phyloP scores from a whole-genome alignment of 306 rosid genomes.

The Citrullus colocynthis region DNA sequence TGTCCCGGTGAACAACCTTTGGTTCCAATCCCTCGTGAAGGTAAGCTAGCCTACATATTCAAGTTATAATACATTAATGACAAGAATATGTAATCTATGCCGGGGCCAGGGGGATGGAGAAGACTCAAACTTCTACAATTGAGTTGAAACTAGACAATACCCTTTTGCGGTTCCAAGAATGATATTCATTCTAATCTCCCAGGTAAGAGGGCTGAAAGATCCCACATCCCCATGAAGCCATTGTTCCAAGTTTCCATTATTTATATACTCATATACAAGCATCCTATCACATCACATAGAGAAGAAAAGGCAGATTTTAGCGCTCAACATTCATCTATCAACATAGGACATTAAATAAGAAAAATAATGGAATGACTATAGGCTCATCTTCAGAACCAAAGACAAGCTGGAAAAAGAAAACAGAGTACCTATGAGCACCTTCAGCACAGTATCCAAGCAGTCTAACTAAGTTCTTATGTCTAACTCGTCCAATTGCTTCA shows the following conservation, averaged over 20 bases:
- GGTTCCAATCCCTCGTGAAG: conserved; percentile 93
- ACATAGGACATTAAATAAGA: background rate
- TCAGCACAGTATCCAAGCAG: conserved; percentile 88
- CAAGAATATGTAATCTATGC: background rate
- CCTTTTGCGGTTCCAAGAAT: conserved; percentile 78
- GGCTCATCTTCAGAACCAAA: background rate
- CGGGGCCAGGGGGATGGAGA: background rate
- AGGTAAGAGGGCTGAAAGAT: conserved; percentile 63
- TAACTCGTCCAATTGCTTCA: conserved; percentile 90
- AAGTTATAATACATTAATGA: background rate
- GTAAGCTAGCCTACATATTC: conserved; percentile 47
- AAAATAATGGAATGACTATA: background rate
- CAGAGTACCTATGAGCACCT: conserved; percentile 76
- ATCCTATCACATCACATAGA: conserved; percentile 28
- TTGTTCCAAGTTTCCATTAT: conserved; percentile 85
- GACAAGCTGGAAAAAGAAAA: background rate
- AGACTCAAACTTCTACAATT: background rate
- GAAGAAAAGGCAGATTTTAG: background rate
- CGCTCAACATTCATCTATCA: background rate
- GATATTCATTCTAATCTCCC: conserved; percentile 77
- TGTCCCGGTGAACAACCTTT: conserved; percentile 84
- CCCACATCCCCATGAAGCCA: conserved; percentile 92
- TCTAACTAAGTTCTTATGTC: conserved; percentile 78
- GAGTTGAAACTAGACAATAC: conserved; percentile 17
- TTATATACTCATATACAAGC: conserved; percentile 78